Evolutionary conservation across 129 eudicot species (phyloP).

Genomic region (Artemisia tridentata): DNA sequence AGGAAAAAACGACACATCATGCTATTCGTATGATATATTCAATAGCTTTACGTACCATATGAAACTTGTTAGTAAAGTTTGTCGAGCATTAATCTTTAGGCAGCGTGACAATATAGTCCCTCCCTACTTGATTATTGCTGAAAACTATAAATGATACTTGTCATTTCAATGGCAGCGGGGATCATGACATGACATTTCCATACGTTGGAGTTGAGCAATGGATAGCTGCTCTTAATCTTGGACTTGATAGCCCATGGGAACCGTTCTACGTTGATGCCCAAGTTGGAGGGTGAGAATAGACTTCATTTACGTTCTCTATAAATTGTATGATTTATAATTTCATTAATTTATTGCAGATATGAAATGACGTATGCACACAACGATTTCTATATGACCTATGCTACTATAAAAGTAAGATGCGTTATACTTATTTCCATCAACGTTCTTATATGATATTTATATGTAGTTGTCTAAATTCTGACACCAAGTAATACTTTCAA

Average conservation of each 20-base stretch:
- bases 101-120: background rate
- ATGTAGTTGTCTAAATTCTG: background rate
- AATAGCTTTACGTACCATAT: conserved; percentile 14
- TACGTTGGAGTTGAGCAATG: conserved; percentile 27
- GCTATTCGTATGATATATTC: too few species aligned
- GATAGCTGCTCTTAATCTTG: conserved; percentile 24
- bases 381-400: conserved; percentile 25
- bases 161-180: conserved; percentile 17
- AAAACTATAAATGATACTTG: background rate
- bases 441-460: background rate
- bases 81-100: conserved; percentile 35
- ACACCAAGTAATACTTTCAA: background rate
- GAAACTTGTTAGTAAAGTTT: conserved; percentile 22
- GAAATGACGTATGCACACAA: conserved; percentile 21
- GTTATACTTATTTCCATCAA: background rate
- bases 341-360: conserved; percentile 1
- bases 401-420: conserved; percentile 31
- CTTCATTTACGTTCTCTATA: background rate
- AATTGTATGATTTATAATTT: background rate
- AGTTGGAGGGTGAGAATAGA: conserved; percentile 35
- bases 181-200: conserved; percentile 32
- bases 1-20: too few species aligned
- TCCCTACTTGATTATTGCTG: background rate
- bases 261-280: conserved; percentile 35
- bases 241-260: conserved; percentile 23